These are phyloP conservation scores for Phlyctochytrium arcticum DNA, from an alignment of 192 early-diverging fungal genomes.

Conservation along the genomic window DNA sequence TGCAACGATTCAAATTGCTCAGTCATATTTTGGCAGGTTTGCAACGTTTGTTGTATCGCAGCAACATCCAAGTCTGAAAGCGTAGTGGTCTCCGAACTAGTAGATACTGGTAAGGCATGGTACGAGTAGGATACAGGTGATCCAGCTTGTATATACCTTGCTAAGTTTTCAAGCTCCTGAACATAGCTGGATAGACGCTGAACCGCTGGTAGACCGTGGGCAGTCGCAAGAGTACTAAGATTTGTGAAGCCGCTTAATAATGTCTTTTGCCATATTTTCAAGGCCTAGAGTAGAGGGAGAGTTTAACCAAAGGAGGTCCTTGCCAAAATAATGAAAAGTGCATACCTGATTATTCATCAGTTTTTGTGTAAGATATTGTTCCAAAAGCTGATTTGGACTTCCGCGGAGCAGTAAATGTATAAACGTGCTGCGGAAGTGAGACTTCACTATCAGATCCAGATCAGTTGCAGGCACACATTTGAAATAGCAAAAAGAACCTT, in stretches of 20 bases:
- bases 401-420: conserved; percentile 10
- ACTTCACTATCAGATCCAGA: not conserved
- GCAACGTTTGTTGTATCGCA: not conserved
- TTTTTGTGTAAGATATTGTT: conserved; percentile 7
- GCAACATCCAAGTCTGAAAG: not conserved
- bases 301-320: not conserved
- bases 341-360: not conserved
- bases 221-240: not conserved
- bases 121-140: not conserved
- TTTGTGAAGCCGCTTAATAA: not conserved
- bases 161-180: not conserved
- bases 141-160: not conserved
- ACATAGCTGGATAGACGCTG: not conserved
- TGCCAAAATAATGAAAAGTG: not conserved
- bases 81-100: not conserved
- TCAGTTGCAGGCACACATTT: not conserved
- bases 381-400: conserved; percentile 1
- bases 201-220: not conserved
- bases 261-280: conserved; percentile 3
- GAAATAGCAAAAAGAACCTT: not conserved
- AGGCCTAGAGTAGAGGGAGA: not conserved
- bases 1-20: not conserved
- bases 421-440: not conserved
- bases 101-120: not conserved
- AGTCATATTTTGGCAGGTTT: not conserved